These are phyloP conservation scores for thale cress (Arabidopsis thaliana) DNA, from an alignment of 345 rosid genomes.

Conservation along the genomic window DNA sequence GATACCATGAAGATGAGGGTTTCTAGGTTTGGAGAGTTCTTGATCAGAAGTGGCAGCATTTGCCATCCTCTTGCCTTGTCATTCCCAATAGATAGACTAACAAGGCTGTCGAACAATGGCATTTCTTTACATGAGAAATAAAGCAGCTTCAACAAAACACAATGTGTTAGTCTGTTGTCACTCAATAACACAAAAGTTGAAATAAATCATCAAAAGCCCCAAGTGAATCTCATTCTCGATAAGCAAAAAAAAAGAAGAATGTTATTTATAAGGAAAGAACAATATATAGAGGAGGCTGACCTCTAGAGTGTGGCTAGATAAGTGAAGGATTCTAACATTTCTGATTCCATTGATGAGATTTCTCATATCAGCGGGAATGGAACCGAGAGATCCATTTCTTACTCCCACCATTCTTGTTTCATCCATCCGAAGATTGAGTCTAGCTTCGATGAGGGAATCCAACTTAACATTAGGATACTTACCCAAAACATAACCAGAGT, in stretches of 20 bases:
- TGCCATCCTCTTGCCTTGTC: neutral
- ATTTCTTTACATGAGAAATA: neutral
- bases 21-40: neutral
- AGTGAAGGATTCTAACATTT: constrained; percentile 5
- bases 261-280: too few species aligned
- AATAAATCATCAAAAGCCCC: too few species aligned
- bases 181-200: too few species aligned
- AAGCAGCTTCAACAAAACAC: neutral
- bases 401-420: too few species aligned
- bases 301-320: neutral
- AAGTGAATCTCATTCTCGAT: too few species aligned
- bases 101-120: neutral
- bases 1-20: constrained; percentile 1
- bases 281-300: neutral
- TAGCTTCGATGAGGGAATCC: constrained; percentile 16
- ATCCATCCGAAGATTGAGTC: neutral
- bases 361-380: neutral
- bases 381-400: neutral
- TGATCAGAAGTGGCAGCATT: neutral
- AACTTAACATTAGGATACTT: neutral
- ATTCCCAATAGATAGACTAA: neutral
- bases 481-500: too few species aligned
- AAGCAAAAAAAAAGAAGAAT: too few species aligned
- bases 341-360: neutral
- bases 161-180: too few species aligned